A percentile compares a stretch with the other conserved stretches of the same genome.
phyloP scores from a whole-genome alignment of 257 asterid genomes.

The Linaria vulgaris region DNA sequence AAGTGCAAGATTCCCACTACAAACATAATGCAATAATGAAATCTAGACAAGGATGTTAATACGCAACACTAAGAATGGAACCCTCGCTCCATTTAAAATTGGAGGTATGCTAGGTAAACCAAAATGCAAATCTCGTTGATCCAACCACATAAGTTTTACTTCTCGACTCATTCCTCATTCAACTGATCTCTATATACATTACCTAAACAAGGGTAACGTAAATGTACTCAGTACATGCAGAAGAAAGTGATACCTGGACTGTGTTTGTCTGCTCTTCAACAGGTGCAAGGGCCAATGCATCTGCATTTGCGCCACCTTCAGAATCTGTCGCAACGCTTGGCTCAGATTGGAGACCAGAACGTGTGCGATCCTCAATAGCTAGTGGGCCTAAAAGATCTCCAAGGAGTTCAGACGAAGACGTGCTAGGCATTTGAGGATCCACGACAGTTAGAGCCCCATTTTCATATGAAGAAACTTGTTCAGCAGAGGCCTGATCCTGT shows the following conservation, averaged over 20 bases:
- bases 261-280: slow-evolving; percentile 63
- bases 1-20: neutral
- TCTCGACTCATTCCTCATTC: neutral
- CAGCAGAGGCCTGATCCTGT: slow-evolving; percentile 58
- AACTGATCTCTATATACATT: neutral
- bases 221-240: slow-evolving; percentile 19
- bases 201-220: neutral
- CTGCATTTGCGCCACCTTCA: slow-evolving; percentile 43
- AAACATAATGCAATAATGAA: slow-evolving; percentile 15
- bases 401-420: slow-evolving; percentile 76
- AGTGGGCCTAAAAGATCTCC: slow-evolving; percentile 85
- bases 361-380: slow-evolving; percentile 76
- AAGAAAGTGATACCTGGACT: slow-evolving; percentile 60
- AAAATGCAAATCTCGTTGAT: too few relatives aligned
- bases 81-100: too few relatives aligned
- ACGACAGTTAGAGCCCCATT: slow-evolving; percentile 74
- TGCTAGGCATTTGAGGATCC: slow-evolving; percentile 71
- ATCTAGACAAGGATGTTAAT: slow-evolving; percentile 6
- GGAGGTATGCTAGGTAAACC: too few relatives aligned
- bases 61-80: too few relatives aligned
- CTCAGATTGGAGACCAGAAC: slow-evolving; percentile 47
- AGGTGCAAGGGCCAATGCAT: slow-evolving; percentile 79
- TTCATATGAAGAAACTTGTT: slow-evolving; percentile 48
- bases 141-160: neutral
- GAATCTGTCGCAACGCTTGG: slow-evolving; percentile 42